Base-by-base conservation (phyloP, 805 yeast species). In the Kodamaea fukazawae region DNA sequence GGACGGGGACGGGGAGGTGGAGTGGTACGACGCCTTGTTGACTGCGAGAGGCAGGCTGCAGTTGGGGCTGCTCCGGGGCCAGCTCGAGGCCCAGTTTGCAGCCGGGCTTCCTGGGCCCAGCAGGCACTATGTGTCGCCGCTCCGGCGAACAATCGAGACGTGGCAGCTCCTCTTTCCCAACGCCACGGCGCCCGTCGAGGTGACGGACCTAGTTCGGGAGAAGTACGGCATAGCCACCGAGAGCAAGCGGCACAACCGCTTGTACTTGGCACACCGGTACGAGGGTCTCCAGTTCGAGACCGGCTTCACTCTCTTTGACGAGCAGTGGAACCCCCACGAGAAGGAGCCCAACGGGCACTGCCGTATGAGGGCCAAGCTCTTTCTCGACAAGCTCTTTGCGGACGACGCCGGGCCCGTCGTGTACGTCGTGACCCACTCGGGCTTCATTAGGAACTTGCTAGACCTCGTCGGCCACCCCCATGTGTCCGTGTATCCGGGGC, bases 191-290 rank as follows among this genome's bases (percentile, higher is more conserved):
- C 18, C 22, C 3, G 63, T 65, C 1, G 28, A 46, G 6, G 55
- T 62, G 14, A 60, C 55, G 36, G 67, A 62, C 38, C 28, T 37
- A 28, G 55, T 59, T 1, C 43, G 69, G 32, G 69, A 63, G 41
- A 57, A 61, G 4, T 63, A 60, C 40, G 69, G 69, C 2, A 52
- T 62, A 13, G 57, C 59, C 3, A 58, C 66, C 2, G 51, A 49
- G 15, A 58, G 65, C 34, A 44, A 55, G 43, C 49, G 66, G 31
- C 67, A 62, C 40, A 27, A 43, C 29, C 47, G 49, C 26, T 28
- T 45, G 4, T 60, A 52, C 29, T 54, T 63, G 22, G 32, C 36
- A 5, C 32, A 41, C 7, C 23, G 46, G 28, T 60, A 36, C 36
- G 52, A 57, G n/a, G 47, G 41, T 34, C 52, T 51, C 5, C 22